phyloP scores from a whole-genome alignment of 441 rosid species.

The Aleurites moluccanus region DNA sequence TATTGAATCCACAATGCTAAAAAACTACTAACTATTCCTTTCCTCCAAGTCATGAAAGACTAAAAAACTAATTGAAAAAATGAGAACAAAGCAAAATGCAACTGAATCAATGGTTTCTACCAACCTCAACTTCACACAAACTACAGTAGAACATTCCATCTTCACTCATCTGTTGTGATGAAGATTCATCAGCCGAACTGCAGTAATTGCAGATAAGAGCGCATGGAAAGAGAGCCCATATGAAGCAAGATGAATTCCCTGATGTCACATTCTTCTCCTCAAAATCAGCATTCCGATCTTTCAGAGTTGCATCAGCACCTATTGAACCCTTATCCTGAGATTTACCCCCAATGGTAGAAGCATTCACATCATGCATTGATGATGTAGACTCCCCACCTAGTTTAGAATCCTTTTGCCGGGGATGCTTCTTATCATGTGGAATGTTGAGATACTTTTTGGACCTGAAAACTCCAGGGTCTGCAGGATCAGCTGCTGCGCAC shows the following conservation, averaged over 20 bases:
- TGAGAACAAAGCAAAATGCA: not conserved
- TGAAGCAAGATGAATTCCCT: constrained; percentile 39
- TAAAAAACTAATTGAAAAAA: not conserved
- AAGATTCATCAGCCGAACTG: constrained; percentile 54
- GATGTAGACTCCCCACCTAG: constrained; percentile 61
- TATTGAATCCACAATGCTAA: not conserved
- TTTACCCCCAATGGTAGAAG: constrained; percentile 52
- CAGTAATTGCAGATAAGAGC: constrained; percentile 61
- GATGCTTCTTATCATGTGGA: constrained; percentile 49
- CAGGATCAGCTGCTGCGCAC: constrained; percentile 98
- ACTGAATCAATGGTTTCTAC: constrained; percentile 19
- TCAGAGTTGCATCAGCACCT: constrained; percentile 36
- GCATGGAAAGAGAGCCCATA: constrained; percentile 61
- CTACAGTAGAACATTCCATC: constrained; percentile 99
- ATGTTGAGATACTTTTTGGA: constrained; percentile 80
- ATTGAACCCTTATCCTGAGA: constrained; percentile 42
- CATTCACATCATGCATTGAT: constrained; percentile 46
- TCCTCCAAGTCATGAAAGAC: not conserved
- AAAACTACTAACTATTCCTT: not conserved
- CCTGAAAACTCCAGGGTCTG: constrained; percentile 84
- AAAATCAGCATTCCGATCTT: constrained; percentile 32
- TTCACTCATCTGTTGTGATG: constrained; percentile 77
- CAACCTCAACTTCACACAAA: constrained; percentile 96
- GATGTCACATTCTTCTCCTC: constrained; percentile 43
- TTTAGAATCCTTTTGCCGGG: constrained; percentile 50